A percentile compares a stretch with the other conserved stretches of the same genome.
Conservation (phyloP, 345 rosid species). For the Cardamine chenopodiifolia region DNA sequence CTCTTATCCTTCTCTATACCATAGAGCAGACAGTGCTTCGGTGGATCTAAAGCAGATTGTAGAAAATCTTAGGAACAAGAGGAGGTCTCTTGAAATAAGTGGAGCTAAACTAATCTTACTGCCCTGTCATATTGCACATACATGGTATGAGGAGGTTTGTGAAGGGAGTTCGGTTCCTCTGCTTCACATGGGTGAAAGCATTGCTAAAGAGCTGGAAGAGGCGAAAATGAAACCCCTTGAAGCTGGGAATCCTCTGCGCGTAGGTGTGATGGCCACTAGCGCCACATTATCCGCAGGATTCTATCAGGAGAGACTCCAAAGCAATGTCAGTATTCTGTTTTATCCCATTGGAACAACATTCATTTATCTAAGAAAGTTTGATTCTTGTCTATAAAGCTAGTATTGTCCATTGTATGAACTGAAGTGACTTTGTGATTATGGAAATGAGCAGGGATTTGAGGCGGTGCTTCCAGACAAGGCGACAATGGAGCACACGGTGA, state of each 20-base stretch:
- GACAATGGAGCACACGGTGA: constrained; percentile 56
- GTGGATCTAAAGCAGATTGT: constrained; percentile 44
- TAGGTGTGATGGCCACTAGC: constrained; percentile 60
- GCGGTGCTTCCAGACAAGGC: constrained; percentile 67
- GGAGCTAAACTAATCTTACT: constrained; percentile 67
- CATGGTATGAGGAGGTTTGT: constrained; percentile 59
- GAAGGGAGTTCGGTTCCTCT: constrained; percentile 58
- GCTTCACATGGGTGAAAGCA: constrained; percentile 66
- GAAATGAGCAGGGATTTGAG: constrained; percentile 63
- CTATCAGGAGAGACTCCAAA: constrained; percentile 65
- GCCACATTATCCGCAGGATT: constrained; percentile 49
- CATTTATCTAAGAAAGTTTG: background rate
- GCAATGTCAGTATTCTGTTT: constrained; percentile 48
- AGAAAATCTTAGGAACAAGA: constrained; percentile 55
- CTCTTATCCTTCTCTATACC: constrained; percentile 47
- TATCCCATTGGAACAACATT: background rate
- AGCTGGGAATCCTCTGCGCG: constrained; percentile 59
- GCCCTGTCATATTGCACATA: constrained; percentile 67
- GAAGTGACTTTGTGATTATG: constrained; percentile 5
- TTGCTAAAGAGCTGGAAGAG: constrained; percentile 61
- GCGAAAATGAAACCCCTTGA: constrained; percentile 68
- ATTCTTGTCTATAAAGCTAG: background rate
- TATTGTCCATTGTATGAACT: background rate
- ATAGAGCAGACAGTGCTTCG: constrained; percentile 41
- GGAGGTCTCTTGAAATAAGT: constrained; percentile 59